Percentiles rank a stretch among this genome's conserved stretches.
Evolutionary conservation across 768 basidiomycete species (phyloP).

Genomic region (Kwoniella dejecticola): DNA sequence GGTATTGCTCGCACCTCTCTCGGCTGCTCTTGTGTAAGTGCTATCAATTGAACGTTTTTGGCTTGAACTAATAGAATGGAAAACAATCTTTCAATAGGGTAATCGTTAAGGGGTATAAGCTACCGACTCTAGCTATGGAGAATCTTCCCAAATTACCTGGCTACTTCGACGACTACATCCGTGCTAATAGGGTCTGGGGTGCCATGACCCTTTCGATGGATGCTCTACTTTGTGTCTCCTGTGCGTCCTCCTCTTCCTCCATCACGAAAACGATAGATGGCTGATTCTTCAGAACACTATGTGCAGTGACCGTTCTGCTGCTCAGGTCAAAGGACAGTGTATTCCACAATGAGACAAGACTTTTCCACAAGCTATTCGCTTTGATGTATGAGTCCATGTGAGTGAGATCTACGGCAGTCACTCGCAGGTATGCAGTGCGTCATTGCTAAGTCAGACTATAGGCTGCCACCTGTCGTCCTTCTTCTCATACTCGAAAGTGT

Average conservation of each 20-base stretch:
- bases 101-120: background rate
- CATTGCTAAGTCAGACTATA: too few relatives aligned
- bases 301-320: constrained; percentile 1
- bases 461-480: constrained; percentile 11
- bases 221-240: background rate
- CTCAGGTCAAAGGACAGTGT: constrained; percentile 12
- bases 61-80: too few relatives aligned
- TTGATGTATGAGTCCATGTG: constrained; percentile 19
- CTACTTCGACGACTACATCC: constrained; percentile 1
- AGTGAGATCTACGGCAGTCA: background rate
- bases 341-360: constrained; percentile 7
- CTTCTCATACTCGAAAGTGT: constrained; percentile 4
- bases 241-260: background rate
- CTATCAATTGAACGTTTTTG: too few relatives aligned
- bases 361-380: constrained; percentile 7
- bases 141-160: background rate
- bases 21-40: background rate
- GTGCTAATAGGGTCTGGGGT: constrained; percentile 4
- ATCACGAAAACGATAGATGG: too few relatives aligned
- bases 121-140: background rate
- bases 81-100: too few relatives aligned
- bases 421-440: too few relatives aligned
- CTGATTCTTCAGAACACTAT: too few relatives aligned
- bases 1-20: background rate
- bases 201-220: constrained; percentile 10